phyloP scores from a whole-genome alignment of 176 grass and related monocot species.

The Ensete glaucum region DNA sequence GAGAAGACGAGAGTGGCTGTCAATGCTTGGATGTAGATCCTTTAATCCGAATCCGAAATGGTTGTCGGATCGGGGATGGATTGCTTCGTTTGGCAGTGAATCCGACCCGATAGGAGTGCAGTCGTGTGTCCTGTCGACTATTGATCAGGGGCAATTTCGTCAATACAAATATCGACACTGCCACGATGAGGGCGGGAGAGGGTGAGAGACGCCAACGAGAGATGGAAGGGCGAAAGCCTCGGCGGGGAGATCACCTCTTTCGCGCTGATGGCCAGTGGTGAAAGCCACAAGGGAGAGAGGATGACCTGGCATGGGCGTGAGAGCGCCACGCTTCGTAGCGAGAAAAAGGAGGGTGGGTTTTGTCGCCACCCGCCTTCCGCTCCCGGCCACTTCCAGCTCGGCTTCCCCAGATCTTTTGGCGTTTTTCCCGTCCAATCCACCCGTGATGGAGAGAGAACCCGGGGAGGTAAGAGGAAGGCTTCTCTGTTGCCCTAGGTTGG shows the following conservation, averaged over 20 bases:
- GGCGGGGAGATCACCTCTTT: not conserved
- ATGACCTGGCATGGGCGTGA: no score
- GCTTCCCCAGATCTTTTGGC: slow-evolving; percentile 27
- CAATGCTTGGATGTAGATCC: no score
- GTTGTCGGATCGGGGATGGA: no score
- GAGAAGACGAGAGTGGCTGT: no score
- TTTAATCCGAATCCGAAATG: no score
- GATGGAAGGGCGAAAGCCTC: not conserved
- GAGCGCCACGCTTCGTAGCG: no score
- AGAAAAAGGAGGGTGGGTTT: slow-evolving; percentile 26
- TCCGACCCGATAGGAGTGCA: not conserved
- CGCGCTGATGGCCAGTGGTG: not conserved
- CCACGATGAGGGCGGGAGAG: not conserved
- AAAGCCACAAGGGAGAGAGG: not conserved
- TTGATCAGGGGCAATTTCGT: not conserved
- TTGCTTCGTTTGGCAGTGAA: not conserved
- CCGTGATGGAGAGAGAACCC: slow-evolving; percentile 43
- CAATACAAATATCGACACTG: not conserved
- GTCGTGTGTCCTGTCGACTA: no score
- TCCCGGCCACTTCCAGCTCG: slow-evolving; percentile 54
- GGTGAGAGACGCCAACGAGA: no score
- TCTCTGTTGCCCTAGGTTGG: not conserved
- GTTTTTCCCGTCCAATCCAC: slow-evolving; percentile 34
- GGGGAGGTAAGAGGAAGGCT: slow-evolving; percentile 23
- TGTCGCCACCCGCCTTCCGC: slow-evolving; percentile 29